A percentile compares a stretch with the other conserved stretches of the same genome.
phyloP scores from a whole-genome alignment of 2,329 filamentous ascomycete species.

The Fusarium buxicola region DNA sequence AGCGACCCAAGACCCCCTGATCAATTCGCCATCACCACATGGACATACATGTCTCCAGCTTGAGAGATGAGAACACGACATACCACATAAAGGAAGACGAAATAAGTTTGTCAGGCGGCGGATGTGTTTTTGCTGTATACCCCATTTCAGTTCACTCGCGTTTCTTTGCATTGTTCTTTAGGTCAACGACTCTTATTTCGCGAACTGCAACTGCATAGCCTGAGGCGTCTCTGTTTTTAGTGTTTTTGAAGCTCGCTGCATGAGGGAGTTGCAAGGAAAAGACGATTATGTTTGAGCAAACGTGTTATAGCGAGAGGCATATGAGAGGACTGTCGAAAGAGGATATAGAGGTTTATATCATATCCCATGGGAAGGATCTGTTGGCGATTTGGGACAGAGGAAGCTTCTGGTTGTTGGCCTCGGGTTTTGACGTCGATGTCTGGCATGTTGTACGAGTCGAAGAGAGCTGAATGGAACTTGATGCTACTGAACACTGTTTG shows the following conservation, averaged over 20 bases:
- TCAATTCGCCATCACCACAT: constrained; percentile 6
- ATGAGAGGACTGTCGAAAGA: neutral
- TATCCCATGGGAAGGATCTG: neutral
- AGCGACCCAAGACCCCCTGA: constrained; percentile 70
- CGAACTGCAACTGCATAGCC: constrained; percentile 41
- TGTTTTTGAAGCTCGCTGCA: constrained; percentile 12
- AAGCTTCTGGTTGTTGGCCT: neutral
- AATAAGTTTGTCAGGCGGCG: constrained; percentile 16
- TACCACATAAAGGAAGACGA: constrained; percentile 16
- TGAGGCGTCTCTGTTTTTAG: constrained; percentile 41
- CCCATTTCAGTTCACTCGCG: constrained; percentile 23
- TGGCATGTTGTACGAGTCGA: constrained; percentile 3
- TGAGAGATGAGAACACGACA: constrained; percentile 18
- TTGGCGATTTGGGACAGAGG: constrained; percentile 1
- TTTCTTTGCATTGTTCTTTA: constrained; percentile 14
- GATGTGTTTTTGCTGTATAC: constrained; percentile 44
- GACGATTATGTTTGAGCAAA: neutral
- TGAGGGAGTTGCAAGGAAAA: constrained; percentile 38
- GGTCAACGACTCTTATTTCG: constrained; percentile 19
- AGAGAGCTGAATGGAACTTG: constrained; percentile 6
- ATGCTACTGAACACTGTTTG: neutral
- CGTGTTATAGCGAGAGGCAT: constrained; percentile 1
- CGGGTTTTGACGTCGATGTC: neutral
- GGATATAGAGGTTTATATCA: constrained; percentile 11
- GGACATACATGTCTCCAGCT: constrained; percentile 24